Evolutionary conservation across 306 rosid genomes (phyloP).

Genomic region (Betula pendula): DNA sequence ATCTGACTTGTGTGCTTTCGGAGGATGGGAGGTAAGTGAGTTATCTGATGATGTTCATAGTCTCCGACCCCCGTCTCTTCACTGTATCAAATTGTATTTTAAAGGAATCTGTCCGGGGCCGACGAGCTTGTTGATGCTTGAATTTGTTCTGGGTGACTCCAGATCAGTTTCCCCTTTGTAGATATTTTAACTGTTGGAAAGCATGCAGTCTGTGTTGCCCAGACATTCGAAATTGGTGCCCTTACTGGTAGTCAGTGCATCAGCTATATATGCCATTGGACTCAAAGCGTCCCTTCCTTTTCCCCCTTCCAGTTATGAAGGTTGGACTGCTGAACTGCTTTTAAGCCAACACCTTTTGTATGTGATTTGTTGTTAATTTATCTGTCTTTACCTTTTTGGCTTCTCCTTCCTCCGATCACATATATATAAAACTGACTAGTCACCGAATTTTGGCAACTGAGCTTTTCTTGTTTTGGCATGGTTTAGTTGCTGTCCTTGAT

Average conservation of each 20-base stretch:
- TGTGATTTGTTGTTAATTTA: slow-evolving; percentile 14
- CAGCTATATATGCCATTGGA: slow-evolving; percentile 35
- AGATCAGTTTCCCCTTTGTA: slow-evolving; percentile 42
- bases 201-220: slow-evolving; percentile 38
- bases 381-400: background rate
- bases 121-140: slow-evolving; percentile 32
- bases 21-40: slow-evolving; percentile 54
- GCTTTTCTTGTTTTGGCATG: background rate
- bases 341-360: slow-evolving; percentile 16
- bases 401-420: background rate
- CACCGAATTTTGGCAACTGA: slow-evolving; percentile 10
- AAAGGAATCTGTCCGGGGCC: slow-evolving; percentile 35
- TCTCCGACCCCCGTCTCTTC: slow-evolving; percentile 44
- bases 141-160: slow-evolving; percentile 38
- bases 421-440: background rate
- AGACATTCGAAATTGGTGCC: slow-evolving; percentile 36
- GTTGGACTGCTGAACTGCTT: slow-evolving; percentile 17
- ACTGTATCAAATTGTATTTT: slow-evolving; percentile 34
- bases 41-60: slow-evolving; percentile 41
- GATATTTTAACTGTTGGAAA: slow-evolving; percentile 45
- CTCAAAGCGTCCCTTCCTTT: slow-evolving; percentile 18
- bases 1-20: slow-evolving; percentile 43
- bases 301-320: slow-evolving; percentile 9
- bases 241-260: slow-evolving; percentile 36
- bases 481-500: background rate